Conservation (phyloP, 352 stramenopile species). For the Phytophthora brassicae region DNA sequence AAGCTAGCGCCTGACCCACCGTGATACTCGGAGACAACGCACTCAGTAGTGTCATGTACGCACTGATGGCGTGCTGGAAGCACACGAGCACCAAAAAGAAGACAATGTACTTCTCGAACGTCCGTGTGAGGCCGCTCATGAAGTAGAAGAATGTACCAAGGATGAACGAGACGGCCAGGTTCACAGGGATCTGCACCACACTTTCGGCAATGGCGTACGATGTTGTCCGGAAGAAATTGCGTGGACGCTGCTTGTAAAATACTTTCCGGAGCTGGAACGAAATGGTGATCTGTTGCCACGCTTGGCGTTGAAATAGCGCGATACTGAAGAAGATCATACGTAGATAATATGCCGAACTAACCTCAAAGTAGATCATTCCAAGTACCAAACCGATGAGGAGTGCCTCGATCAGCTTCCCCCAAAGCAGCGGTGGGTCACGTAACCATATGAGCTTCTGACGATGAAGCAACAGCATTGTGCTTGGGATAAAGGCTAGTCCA, state of each 20-base stretch:
- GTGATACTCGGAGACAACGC: constrained; percentile 58
- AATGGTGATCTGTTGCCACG: constrained; percentile 73
- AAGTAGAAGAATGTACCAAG: constrained; percentile 86
- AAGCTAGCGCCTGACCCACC: constrained; percentile 43
- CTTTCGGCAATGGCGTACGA: constrained; percentile 77
- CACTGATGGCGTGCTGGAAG: constrained; percentile 74
- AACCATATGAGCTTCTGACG: constrained; percentile 73
- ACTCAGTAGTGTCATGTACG: constrained; percentile 66
- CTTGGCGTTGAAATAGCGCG: constrained; percentile 68
- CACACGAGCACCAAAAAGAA: constrained; percentile 75
- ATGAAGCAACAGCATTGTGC: constrained; percentile 53
- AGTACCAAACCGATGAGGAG: constrained; percentile 79
- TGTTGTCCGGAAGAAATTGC: constrained; percentile 88
- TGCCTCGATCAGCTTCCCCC: constrained; percentile 62
- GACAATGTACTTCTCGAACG: constrained; percentile 72
- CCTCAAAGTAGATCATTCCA: constrained; percentile 70
- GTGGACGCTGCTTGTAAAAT: constrained; percentile 89
- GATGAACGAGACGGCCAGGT: constrained; percentile 64
- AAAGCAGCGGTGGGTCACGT: constrained; percentile 55
- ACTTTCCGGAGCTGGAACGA: constrained; percentile 75
- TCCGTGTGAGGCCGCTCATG: constrained; percentile 77
- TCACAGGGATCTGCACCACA: constrained; percentile 59
- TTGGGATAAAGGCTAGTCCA: constrained; percentile 42
- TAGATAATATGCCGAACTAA: constrained; percentile 59
- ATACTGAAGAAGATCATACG: constrained; percentile 77